Conservation (phyloP, 768 basidiomycete genomes). For the Tylopilus intermedius region DNA sequence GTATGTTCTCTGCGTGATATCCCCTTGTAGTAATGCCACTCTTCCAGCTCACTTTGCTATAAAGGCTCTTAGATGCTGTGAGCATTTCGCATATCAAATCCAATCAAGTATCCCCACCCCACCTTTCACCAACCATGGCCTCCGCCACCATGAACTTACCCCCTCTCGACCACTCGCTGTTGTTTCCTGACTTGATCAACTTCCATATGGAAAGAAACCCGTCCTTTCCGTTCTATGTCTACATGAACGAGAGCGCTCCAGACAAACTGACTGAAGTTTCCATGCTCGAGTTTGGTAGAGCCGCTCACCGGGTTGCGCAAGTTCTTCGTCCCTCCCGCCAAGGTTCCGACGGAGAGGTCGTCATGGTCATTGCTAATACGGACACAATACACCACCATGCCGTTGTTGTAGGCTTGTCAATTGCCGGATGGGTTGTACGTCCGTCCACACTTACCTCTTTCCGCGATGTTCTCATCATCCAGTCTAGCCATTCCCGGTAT, state of each 20-base stretch:
- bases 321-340: conserved; percentile 32
- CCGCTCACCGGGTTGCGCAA: conserved; percentile 36
- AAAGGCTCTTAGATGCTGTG: neutral
- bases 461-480: conserved; percentile 17
- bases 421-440: conserved; percentile 35
- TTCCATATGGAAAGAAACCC: conserved; percentile 26
- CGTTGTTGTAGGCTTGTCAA: conserved; percentile 31
- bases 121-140: conserved; percentile 4
- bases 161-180: conserved; percentile 20
- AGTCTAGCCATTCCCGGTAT: conserved; percentile 33
- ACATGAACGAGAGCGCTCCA: conserved; percentile 9
- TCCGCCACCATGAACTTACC: conserved; percentile 6
- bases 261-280: conserved; percentile 18
- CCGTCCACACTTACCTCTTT: conserved; percentile 22
- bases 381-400: conserved; percentile 36
- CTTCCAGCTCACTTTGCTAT: conserved; percentile 11
- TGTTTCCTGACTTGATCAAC: conserved; percentile 24
- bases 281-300: conserved; percentile 26
- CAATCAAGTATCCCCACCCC: neutral
- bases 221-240: conserved; percentile 18
- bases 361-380: conserved; percentile 22
- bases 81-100: neutral
- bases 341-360: conserved; percentile 17
- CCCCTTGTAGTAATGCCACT: conserved; percentile 1
- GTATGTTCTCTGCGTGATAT: neutral